Evolutionary conservation across 371 early-diverging fungal species (phyloP).

Genomic region (Dinochytrium kinnereticum): DNA sequence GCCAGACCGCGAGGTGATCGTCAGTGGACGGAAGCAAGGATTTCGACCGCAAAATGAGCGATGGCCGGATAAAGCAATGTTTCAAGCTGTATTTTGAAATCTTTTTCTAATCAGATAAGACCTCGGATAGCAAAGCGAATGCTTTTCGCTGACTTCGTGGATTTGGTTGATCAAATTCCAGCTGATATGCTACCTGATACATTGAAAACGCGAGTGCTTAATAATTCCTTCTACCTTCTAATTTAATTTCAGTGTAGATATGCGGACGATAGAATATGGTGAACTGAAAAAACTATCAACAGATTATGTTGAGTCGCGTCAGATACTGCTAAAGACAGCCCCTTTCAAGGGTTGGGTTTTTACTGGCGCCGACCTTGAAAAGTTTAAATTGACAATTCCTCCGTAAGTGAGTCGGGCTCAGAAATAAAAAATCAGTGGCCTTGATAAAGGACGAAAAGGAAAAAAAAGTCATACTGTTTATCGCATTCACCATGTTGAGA

Average conservation of each 20-base stretch:
- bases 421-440: too few relatives aligned
- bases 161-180: not conserved
- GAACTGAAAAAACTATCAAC: not conserved
- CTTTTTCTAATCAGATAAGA: not conserved
- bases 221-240: not conserved
- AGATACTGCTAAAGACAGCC: not conserved
- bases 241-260: not conserved
- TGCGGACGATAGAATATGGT: not conserved
- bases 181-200: not conserved
- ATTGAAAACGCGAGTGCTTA: not conserved
- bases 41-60: not conserved
- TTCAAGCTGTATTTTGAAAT: not conserved
- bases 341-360: conserved; percentile 14
- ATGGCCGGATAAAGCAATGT: not conserved
- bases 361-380: conserved; percentile 1
- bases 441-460: not conserved
- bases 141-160: not conserved
- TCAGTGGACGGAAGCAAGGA: conserved; percentile 14
- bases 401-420: too few relatives aligned
- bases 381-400: too few relatives aligned
- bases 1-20: conserved; percentile 4
- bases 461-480: not conserved
- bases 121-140: not conserved
- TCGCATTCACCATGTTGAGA: not conserved
- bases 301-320: not conserved